Evolutionary conservation across 495 filamentous ascomycete species (phyloP).

Genomic region (Neurospora sp.): DNA sequence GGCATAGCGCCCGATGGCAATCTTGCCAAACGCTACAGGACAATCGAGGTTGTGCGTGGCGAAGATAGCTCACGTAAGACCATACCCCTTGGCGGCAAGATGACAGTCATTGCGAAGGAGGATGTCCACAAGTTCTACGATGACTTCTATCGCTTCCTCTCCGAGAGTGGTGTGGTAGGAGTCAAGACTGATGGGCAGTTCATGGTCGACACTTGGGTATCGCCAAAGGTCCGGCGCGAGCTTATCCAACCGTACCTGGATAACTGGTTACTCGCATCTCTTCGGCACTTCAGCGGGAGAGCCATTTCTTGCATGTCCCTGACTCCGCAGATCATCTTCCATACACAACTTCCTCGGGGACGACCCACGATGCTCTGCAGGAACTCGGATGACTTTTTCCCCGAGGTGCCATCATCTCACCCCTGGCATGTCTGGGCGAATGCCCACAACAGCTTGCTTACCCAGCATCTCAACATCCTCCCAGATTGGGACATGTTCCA

Average conservation of each 20-base stretch:
- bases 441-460: slow-evolving; percentile 81
- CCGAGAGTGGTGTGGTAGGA: slow-evolving; percentile 56
- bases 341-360: slow-evolving; percentile 65
- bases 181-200: slow-evolving; percentile 92
- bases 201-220: slow-evolving; percentile 64
- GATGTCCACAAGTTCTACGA: slow-evolving; percentile 71
- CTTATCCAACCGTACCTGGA: slow-evolving; percentile 72
- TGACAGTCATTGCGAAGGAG: slow-evolving; percentile 62
- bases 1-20: slow-evolving; percentile 64
- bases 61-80: slow-evolving; percentile 42
- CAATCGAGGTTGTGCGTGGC: slow-evolving; percentile 47
- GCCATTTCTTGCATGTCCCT: slow-evolving; percentile 91
- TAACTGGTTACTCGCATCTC: slow-evolving; percentile 68
- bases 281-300: slow-evolving; percentile 65
- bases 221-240: slow-evolving; percentile 53
- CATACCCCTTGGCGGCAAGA: slow-evolving; percentile 45
- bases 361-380: slow-evolving; percentile 60
- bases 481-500: slow-evolving; percentile 99
- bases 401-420: slow-evolving; percentile 63
- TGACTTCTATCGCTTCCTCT: slow-evolving; percentile 82
- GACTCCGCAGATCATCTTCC: slow-evolving; percentile 72
- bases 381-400: slow-evolving; percentile 94
- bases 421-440: slow-evolving; percentile 94
- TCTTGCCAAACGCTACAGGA: slow-evolving; percentile 70
- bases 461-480: slow-evolving; percentile 43